These are phyloP conservation scores for Lepidium aucheri DNA, from an alignment of 345 rosid species.

Conservation along the genomic window DNA sequence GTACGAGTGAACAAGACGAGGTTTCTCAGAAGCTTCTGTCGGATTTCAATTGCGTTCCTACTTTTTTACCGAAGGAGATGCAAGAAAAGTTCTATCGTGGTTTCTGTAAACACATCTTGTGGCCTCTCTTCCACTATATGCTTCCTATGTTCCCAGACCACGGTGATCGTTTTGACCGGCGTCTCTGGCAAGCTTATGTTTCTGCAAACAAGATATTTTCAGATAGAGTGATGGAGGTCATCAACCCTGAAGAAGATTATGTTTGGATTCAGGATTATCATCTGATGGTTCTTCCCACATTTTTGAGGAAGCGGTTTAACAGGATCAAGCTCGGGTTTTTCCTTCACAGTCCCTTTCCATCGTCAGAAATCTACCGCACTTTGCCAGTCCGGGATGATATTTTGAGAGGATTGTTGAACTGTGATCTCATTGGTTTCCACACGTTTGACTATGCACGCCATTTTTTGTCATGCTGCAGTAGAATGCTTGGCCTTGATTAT, in stretches of 20 bases:
- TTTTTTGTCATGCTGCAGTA: slow-evolving; percentile 71
- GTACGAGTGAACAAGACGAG: slow-evolving; percentile 53
- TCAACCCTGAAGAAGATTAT: slow-evolving; percentile 67
- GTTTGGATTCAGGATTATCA: slow-evolving; percentile 85
- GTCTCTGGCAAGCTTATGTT: slow-evolving; percentile 70
- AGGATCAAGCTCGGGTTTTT: slow-evolving; percentile 72
- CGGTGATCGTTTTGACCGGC: slow-evolving; percentile 66
- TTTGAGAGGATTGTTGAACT: slow-evolving; percentile 59
- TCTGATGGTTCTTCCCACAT: slow-evolving; percentile 77
- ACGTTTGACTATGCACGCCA: slow-evolving; percentile 81
- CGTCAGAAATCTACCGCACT: slow-evolving; percentile 73
- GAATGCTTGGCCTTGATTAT: slow-evolving; percentile 82
- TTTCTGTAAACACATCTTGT: slow-evolving; percentile 69
- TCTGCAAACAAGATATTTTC: slow-evolving; percentile 75
- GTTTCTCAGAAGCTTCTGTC: slow-evolving; percentile 49
- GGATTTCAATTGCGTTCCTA: slow-evolving; percentile 66
- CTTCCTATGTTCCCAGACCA: slow-evolving; percentile 79
- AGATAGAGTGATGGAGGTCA: slow-evolving; percentile 76
- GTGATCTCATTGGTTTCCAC: slow-evolving; percentile 75
- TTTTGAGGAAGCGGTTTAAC: slow-evolving; percentile 61
- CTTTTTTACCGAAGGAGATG: slow-evolving; percentile 54
- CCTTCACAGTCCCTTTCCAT: slow-evolving; percentile 80
- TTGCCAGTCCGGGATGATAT: slow-evolving; percentile 64
- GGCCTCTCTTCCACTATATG: slow-evolving; percentile 89
- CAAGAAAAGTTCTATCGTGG: slow-evolving; percentile 63